Evolutionary conservation across 2,329 filamentous ascomycete species (phyloP), one percentile per base, ranked within the genome.

Genomic region (Penicillium sp.): DNA sequence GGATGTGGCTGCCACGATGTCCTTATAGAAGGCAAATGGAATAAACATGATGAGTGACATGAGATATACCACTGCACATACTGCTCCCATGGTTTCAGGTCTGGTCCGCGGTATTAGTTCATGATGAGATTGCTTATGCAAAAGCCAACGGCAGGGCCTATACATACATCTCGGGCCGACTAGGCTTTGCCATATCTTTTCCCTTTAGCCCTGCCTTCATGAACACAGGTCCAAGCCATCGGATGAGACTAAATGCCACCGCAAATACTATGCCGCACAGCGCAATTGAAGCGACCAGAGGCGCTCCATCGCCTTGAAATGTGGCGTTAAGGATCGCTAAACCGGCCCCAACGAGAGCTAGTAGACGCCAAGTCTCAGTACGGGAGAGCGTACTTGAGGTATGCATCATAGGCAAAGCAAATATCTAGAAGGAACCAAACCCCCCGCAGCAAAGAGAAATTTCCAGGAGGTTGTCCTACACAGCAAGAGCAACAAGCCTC

Each of bases 11-110:
- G 89, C 88, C 22, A 96, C 91, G 58, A 99, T 95, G 68, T 97
- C 92, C 73, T 96, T 95, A 77, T 96, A 97, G 71, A 99, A 97
- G 1, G 91, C 88, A 71, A 96, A 95, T 0, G 93, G 93, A 50
- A 97, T 90, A 69, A 99, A 99, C 55, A 89, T 75, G 59, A 97
- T 95, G 58, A 97, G 80, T 41, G 84, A 81, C 57, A 99, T 79
- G 36, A 99, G 79, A 72, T 97, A 97, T 22, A 97, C 90, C 58
- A 93, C 82, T 8, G 92, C 93, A 66, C 89, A 95, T 22, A 99
- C 81, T 50, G 89, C 89, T 27, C 93, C 93, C 91, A 99, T 96
- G 59, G 88, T 92, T 72, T 99, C 93, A 18, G 93, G 93, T 62
- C 83, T 86, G 55, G 22, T 37, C 25, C 12, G 11, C 44, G 43